phyloP scores from a whole-genome alignment of 2,329 filamentous ascomycete species.

The Pyrenochaeta sp. region DNA sequence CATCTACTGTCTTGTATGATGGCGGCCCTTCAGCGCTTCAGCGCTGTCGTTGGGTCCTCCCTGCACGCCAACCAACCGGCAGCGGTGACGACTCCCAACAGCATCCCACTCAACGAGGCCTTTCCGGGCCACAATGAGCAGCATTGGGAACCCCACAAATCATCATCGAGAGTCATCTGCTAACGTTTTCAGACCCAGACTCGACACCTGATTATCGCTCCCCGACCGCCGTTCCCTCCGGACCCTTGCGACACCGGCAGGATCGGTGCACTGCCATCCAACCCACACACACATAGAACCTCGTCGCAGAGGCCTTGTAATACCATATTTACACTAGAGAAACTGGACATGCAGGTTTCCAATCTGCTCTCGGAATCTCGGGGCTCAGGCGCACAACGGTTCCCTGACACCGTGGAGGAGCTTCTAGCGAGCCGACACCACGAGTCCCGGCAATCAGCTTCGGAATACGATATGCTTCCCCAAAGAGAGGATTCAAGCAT shows the following conservation, averaged over 20 bases:
- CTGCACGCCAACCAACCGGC: constrained; percentile 40
- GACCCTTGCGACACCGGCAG: constrained; percentile 52
- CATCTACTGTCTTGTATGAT: constrained; percentile 19
- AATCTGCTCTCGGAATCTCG: constrained; percentile 38
- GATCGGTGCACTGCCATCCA: constrained; percentile 40
- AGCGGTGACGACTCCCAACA: constrained; percentile 41
- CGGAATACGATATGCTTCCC: constrained; percentile 37
- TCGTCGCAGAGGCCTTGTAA: constrained; percentile 27
- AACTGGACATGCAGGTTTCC: constrained; percentile 42
- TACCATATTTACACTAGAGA: constrained; percentile 7
- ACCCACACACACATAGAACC: constrained; percentile 28
- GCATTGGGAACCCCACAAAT: constrained; percentile 24
- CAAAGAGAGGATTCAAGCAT: constrained; percentile 41
- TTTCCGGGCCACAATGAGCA: constrained; percentile 22
- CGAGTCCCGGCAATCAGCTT: constrained; percentile 29
- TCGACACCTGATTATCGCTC: constrained; percentile 33
- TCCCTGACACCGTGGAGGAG: constrained; percentile 33
- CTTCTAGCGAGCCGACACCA: constrained; percentile 40
- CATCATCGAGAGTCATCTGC: constrained; percentile 30
- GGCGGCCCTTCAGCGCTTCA: constrained; percentile 23
- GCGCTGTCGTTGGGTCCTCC: constrained; percentile 39
- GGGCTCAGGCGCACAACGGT: constrained; percentile 36
- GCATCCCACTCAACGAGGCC: constrained; percentile 28
- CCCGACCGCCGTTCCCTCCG: constrained; percentile 41
- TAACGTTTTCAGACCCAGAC: constrained; percentile 32